Conservation (phyloP, 2,329 filamentous ascomycete genomes). For the Colletotrichum viniferum region DNA sequence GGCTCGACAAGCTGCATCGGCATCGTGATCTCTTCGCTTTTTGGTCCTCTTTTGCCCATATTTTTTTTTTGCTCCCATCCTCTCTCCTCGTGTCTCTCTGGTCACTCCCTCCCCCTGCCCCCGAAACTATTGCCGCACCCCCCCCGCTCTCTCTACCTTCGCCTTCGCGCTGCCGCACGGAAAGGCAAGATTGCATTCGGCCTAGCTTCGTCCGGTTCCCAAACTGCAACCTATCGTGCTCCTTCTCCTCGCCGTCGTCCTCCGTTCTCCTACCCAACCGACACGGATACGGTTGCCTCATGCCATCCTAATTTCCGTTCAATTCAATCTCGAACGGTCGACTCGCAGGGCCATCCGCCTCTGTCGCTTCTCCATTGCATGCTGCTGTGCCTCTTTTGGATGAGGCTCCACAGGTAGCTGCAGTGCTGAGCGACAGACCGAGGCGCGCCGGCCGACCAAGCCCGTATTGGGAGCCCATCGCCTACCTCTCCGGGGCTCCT, state of each 20-base stretch:
- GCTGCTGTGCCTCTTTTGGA: slow-evolving; percentile 19
- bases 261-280: neutral
- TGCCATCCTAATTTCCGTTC: slow-evolving; percentile 18
- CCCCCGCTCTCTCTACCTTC: neutral
- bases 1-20: slow-evolving; percentile 2
- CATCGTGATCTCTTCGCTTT: neutral
- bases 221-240: neutral
- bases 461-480: slow-evolving; percentile 2
- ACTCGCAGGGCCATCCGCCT: neutral
- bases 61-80: neutral
- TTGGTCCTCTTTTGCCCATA: neutral
- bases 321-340: neutral
- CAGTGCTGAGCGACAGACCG: slow-evolving; percentile 16
- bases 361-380: slow-evolving; percentile 12
- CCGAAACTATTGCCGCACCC: neutral
- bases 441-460: slow-evolving; percentile 9
- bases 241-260: neutral
- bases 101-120: neutral
- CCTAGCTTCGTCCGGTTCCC: neutral
- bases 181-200: neutral
- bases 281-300: slow-evolving; percentile 19
- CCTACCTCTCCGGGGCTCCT: neutral
- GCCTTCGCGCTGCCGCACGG: neutral
- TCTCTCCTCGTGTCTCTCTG: neutral
- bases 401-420: slow-evolving; percentile 17